Conservation (phyloP, 805 yeast species). For the Candida manassasensis region DNA sequence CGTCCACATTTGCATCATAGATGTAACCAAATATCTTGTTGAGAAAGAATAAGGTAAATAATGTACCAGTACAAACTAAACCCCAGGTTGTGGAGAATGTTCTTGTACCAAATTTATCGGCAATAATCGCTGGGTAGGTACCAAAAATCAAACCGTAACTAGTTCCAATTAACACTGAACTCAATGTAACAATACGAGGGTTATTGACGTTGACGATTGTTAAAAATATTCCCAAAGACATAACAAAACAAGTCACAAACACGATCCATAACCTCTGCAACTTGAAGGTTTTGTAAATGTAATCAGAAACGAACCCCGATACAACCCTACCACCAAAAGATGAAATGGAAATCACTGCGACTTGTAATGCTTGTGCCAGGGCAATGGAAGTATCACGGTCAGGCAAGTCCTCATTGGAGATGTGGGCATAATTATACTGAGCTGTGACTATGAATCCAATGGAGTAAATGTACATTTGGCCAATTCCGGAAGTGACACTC, state of each 20-base stretch:
- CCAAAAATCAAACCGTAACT: conserved; percentile 73
- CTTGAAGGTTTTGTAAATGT: conserved; percentile 45
- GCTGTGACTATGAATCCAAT: conserved; percentile 44
- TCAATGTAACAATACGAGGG: conserved; percentile 34
- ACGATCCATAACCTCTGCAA: conserved; percentile 67
- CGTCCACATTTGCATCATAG: conserved; percentile 43
- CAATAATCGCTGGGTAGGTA: conserved; percentile 68
- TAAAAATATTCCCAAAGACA: conserved; percentile 35
- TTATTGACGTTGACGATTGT: conserved; percentile 23
- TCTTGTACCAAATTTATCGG: conserved; percentile 65
- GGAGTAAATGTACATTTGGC: conserved; percentile 48
- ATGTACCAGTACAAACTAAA: conserved; percentile 65
- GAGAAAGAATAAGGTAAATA: conserved; percentile 48
- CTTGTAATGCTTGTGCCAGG: conserved; percentile 65
- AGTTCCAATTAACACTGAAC: conserved; percentile 56
- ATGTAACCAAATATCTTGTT: conserved; percentile 53
- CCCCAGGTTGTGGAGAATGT: conserved; percentile 78
- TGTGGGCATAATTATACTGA: conserved; percentile 25
- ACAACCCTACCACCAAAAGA: conserved; percentile 62
- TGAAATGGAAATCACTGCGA: conserved; percentile 58
- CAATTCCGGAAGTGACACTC: conserved; percentile 56
- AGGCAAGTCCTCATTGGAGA: conserved; percentile 4
- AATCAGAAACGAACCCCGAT: conserved; percentile 65
- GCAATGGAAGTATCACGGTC: conserved; percentile 18
- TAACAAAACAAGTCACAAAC: conserved; percentile 35